Conservation (phyloP, 2,329 filamentous ascomycete species). For the Dactylellina parvicollis region DNA sequence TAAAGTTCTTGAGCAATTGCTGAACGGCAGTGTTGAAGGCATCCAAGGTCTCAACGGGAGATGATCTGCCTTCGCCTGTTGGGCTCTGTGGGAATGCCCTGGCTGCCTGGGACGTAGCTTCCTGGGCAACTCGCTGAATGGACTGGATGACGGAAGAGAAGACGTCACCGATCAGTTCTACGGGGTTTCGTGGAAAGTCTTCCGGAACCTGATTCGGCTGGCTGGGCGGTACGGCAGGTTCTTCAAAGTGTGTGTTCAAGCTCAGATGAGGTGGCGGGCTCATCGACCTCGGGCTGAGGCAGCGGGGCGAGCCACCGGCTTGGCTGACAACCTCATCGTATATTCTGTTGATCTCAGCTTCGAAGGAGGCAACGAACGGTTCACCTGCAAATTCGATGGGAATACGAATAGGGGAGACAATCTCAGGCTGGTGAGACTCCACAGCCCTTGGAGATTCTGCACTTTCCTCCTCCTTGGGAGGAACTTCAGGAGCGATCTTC, state of each 20-base stretch:
- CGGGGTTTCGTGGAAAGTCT: conserved; percentile 36
- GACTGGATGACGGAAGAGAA: conserved; percentile 41
- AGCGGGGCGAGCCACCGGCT: conserved; percentile 43
- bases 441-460: conserved; percentile 14
- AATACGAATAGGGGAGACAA: conserved; percentile 11
- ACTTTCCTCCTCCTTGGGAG: conserved; percentile 19
- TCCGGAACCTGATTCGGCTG: conserved; percentile 15
- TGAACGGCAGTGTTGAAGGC: conserved; percentile 52
- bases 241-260: conserved; percentile 7
- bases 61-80: conserved; percentile 16
- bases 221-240: neutral
- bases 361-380: conserved; percentile 50
- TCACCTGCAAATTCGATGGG: conserved; percentile 34
- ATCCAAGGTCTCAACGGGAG: conserved; percentile 39
- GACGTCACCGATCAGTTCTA: conserved; percentile 47
- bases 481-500: conserved; percentile 8
- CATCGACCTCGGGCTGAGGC: conserved; percentile 27
- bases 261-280: conserved; percentile 22
- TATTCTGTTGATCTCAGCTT: conserved; percentile 51
- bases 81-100: conserved; percentile 44
- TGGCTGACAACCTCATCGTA: conserved; percentile 49
- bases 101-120: conserved; percentile 44
- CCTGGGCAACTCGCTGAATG: conserved; percentile 46
- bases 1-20: conserved; percentile 49
- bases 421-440: neutral